Evolutionary conservation across 495 filamentous ascomycete species (phyloP).

Genomic region (Daldinia childiae): DNA sequence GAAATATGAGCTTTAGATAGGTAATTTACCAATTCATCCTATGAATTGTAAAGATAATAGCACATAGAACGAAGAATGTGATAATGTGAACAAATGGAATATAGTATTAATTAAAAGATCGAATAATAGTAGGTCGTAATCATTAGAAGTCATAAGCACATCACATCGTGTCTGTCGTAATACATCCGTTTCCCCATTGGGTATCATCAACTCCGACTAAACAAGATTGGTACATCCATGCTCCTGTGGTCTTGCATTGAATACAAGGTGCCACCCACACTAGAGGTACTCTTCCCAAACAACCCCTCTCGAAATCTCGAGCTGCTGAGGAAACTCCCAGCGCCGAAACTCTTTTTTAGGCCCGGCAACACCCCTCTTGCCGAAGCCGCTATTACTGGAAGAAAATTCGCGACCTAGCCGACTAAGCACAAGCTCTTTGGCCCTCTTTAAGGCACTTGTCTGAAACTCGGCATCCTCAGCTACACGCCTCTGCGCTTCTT

Average conservation of each 20-base stretch:
- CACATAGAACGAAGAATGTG: neutral
- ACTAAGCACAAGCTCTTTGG: slow-evolving; percentile 57
- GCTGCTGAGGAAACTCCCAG: slow-evolving; percentile 44
- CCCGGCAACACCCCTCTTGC: slow-evolving; percentile 31
- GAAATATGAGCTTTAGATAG: neutral
- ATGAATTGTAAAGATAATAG: neutral
- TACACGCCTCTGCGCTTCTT: slow-evolving; percentile 47
- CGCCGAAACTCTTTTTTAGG: slow-evolving; percentile 36
- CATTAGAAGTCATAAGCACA: slow-evolving; percentile 42
- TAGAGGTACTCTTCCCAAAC: slow-evolving; percentile 51
- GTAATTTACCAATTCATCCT: neutral
- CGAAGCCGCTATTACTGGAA: slow-evolving; percentile 7
- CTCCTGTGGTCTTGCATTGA: slow-evolving; percentile 46
- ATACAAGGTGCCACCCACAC: slow-evolving; percentile 26
- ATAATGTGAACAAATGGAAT: slow-evolving; percentile 22
- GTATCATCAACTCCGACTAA: slow-evolving; percentile 50
- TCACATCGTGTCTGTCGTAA: slow-evolving; percentile 10
- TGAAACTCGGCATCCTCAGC: slow-evolving; percentile 55
- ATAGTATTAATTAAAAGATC: slow-evolving; percentile 24
- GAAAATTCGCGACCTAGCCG: slow-evolving; percentile 57
- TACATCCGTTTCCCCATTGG: slow-evolving; percentile 10
- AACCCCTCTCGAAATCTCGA: slow-evolving; percentile 53
- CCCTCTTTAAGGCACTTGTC: slow-evolving; percentile 53
- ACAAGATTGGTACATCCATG: slow-evolving; percentile 62
- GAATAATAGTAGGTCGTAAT: slow-evolving; percentile 22